Percentiles rank a stretch among this genome's conserved stretches.
phyloP scores from a whole-genome alignment of 2,329 filamentous ascomycete species.

The Penicillium hesseltinei region DNA sequence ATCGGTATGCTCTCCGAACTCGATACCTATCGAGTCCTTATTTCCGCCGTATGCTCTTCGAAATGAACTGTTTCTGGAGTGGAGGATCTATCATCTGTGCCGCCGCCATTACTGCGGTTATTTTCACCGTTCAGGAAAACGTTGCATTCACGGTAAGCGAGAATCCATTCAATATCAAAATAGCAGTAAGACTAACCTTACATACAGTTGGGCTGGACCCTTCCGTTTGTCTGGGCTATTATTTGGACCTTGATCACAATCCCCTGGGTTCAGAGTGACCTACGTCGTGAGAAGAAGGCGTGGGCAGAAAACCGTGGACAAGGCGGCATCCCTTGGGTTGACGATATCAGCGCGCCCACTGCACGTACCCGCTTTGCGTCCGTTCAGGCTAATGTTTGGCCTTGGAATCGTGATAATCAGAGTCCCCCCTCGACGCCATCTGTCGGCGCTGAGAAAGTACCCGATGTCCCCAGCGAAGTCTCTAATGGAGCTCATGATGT shows the following conservation, averaged over 20 bases:
- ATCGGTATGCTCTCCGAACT: conserved; percentile 51
- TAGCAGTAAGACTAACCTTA: conserved; percentile 7
- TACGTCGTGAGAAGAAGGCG: conserved; percentile 45
- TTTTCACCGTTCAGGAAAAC: conserved; percentile 50
- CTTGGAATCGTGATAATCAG: conserved; percentile 32
- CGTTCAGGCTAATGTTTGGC: conserved; percentile 32
- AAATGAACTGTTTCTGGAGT: conserved; percentile 59
- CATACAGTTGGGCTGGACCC: conserved; percentile 41
- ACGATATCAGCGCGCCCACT: conserved; percentile 38
- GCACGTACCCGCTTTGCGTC: conserved; percentile 40
- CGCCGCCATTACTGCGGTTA: conserved; percentile 47
- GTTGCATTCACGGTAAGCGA: conserved; percentile 49
- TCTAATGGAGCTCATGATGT: conserved; percentile 1
- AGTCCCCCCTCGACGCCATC: conserved; percentile 24
- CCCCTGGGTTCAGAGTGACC: conserved; percentile 47
- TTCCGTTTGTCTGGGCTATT: conserved; percentile 44
- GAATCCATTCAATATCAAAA: neutral
- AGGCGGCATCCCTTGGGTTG: conserved; percentile 38
- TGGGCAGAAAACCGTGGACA: conserved; percentile 39
- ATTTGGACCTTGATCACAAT: conserved; percentile 48
- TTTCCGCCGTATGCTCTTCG: conserved; percentile 55
- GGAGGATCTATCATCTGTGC: conserved; percentile 51
- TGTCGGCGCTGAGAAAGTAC: conserved; percentile 9
- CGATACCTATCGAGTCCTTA: conserved; percentile 55
- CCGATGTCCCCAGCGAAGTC: neutral